Evolutionary conservation across 306 rosid genomes (phyloP).

Genomic region (Cicer judaicum): DNA sequence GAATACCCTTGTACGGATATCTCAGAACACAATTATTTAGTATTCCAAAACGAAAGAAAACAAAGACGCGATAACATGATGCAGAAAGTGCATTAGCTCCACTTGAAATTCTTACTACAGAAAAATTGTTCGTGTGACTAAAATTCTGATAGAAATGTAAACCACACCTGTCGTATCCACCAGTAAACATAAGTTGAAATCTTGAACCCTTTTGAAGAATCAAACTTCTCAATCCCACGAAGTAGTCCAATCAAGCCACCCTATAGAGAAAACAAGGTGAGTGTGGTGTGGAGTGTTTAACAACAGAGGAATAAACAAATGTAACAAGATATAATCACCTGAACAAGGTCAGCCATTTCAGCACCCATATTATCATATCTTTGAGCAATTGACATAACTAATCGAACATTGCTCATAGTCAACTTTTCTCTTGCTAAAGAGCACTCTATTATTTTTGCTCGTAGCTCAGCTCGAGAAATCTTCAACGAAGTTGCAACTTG

Average conservation of each 20-base stretch:
- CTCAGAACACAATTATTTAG: conserved; percentile 5
- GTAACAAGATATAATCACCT: conserved; percentile 56
- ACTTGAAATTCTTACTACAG: conserved; percentile 15
- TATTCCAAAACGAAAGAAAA: conserved; percentile 10
- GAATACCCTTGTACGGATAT: conserved; percentile 15
- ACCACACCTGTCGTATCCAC: conserved; percentile 99
- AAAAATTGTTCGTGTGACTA: background rate
- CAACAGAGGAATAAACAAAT: conserved; percentile 22
- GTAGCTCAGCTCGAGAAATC: conserved; percentile 73
- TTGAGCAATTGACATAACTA: conserved; percentile 92
- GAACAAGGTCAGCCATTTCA: conserved; percentile 95
- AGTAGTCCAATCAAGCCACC: conserved; percentile 96
- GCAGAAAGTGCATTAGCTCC: conserved; percentile 31
- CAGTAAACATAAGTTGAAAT: conserved; percentile 97
- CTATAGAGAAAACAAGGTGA: conserved; percentile 51
- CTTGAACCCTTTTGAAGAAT: conserved; percentile 90
- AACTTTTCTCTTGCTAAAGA: conserved; percentile 87
- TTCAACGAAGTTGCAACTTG: conserved; percentile 79
- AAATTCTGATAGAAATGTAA: conserved; percentile 25
- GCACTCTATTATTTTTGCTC: conserved; percentile 68
- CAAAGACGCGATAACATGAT: background rate
- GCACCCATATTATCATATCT: conserved; percentile 91
- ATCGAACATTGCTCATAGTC: conserved; percentile 95
- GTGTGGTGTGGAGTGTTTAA: background rate
- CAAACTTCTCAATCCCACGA: conserved; percentile 95